phyloP scores from a whole-genome alignment of 208 protist species.

The Strigomonas culicis region DNA sequence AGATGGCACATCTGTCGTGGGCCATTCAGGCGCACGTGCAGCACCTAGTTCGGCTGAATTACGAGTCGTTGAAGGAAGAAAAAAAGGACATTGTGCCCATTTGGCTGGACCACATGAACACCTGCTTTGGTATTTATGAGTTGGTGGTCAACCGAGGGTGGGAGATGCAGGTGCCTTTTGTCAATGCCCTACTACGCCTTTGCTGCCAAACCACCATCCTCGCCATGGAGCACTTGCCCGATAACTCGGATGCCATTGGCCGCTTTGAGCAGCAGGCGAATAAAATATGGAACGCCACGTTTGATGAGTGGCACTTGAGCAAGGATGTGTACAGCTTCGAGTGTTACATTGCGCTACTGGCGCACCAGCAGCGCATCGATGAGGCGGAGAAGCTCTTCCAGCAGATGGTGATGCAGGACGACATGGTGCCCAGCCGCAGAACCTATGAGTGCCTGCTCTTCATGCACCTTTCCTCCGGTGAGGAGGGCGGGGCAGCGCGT shows the following conservation, averaged over 20 bases:
- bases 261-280: conserved; percentile 77
- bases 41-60: conserved; percentile 62
- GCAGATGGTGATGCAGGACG: conserved; percentile 77
- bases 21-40: conserved; percentile 81
- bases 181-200: conserved; percentile 81
- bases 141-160: conserved; percentile 73
- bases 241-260: conserved; percentile 43
- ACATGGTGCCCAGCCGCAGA: conserved; percentile 65
- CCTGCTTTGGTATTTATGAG: conserved; percentile 84
- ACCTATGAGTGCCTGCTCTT: conserved; percentile 90
- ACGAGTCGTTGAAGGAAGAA: conserved; percentile 63
- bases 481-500: conserved; percentile 84
- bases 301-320: conserved; percentile 77
- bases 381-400: conserved; percentile 88
- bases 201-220: conserved; percentile 82
- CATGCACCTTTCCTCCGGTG: conserved; percentile 89
- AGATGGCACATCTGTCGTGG: conserved; percentile 72
- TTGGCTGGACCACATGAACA: conserved; percentile 72
- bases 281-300: conserved; percentile 76
- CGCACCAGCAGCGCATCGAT: conserved; percentile 84
- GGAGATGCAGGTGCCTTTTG: conserved; percentile 68
- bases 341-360: conserved; percentile 85
- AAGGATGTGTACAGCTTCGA: conserved; percentile 87
- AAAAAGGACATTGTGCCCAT: conserved; percentile 31
- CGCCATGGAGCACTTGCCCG: conserved; percentile 65